A percentile compares a stretch with the other conserved stretches of the same genome.
Conservation (phyloP, 75 land plant genomes). For the Pinus albicaulis region DNA sequence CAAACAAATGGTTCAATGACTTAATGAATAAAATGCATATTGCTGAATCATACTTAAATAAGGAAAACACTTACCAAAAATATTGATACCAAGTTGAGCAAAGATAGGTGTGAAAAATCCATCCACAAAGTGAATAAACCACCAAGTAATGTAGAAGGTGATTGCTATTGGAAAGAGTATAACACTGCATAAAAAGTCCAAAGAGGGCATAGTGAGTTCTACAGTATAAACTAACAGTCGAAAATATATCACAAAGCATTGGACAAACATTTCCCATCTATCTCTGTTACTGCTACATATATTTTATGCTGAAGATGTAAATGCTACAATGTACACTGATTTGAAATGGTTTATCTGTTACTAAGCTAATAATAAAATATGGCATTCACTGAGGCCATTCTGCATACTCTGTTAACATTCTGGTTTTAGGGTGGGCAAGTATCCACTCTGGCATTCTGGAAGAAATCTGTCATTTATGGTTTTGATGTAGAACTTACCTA, state of each 20-base stretch:
- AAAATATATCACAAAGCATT: not conserved
- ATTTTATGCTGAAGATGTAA: not conserved
- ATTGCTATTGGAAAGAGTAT: constrained; percentile 60
- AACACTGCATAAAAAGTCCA: constrained; percentile 50
- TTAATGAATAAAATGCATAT: not conserved
- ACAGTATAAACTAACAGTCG: not conserved
- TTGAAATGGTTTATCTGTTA: not conserved
- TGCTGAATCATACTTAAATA: not conserved
- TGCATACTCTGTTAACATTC: not conserved
- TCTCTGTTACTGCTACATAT: not conserved
- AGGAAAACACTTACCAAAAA: constrained; percentile 38
- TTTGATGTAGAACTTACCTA: too few relatives aligned
- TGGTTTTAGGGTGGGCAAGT: not conserved
- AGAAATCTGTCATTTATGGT: too few relatives aligned
- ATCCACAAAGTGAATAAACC: constrained; percentile 61
- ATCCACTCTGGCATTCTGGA: not conserved
- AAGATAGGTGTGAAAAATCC: constrained; percentile 56
- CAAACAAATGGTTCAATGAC: not conserved
- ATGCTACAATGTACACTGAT: not conserved
- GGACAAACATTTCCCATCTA: not conserved
- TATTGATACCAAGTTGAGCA: constrained; percentile 45
- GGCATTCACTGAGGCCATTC: not conserved
- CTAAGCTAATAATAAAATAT: not conserved
- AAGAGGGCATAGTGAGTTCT: not conserved
- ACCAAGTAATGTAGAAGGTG: constrained; percentile 65